Percentiles rank a stretch among this genome's conserved stretches.
phyloP scores from a whole-genome alignment of 31 red algal genomes.

The Bonnemaisonia californica region DNA sequence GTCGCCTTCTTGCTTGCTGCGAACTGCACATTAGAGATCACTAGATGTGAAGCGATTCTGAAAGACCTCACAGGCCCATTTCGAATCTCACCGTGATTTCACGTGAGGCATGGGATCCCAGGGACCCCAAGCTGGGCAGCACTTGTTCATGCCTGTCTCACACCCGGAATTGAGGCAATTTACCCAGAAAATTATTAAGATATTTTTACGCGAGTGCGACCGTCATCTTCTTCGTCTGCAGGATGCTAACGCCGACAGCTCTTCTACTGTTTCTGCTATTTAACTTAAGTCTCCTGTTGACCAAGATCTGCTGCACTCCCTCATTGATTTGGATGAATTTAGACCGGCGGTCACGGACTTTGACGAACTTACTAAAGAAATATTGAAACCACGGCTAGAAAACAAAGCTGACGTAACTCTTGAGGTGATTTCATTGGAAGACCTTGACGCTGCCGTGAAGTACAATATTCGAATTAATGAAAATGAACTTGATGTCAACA shows the following conservation, averaged over 20 bases:
- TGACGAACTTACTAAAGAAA: background rate
- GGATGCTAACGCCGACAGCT: background rate
- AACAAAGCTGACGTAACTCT: background rate
- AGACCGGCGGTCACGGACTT: background rate
- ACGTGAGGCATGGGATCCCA: too few species aligned
- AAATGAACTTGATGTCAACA: background rate
- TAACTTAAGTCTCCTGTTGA: background rate
- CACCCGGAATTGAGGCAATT: too few species aligned
- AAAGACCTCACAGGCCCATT: too few species aligned
- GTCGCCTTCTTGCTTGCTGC: too few species aligned
- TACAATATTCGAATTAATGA: background rate
- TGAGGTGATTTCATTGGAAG: background rate
- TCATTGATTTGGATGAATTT: conserved; percentile 11
- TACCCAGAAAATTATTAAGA: too few species aligned
- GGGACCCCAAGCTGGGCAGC: too few species aligned
- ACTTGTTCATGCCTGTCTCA: too few species aligned
- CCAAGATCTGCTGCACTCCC: background rate
- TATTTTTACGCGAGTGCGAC: conserved; percentile 1
- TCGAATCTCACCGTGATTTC: too few species aligned
- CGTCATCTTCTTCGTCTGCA: background rate
- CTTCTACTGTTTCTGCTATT: background rate
- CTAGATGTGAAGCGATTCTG: too few species aligned
- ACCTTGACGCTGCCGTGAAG: background rate
- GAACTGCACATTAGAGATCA: too few species aligned
- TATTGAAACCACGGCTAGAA: background rate